phyloP scores from a whole-genome alignment of 2,329 filamentous ascomycete genomes.

The Paraconiothyrium brasiliense region DNA sequence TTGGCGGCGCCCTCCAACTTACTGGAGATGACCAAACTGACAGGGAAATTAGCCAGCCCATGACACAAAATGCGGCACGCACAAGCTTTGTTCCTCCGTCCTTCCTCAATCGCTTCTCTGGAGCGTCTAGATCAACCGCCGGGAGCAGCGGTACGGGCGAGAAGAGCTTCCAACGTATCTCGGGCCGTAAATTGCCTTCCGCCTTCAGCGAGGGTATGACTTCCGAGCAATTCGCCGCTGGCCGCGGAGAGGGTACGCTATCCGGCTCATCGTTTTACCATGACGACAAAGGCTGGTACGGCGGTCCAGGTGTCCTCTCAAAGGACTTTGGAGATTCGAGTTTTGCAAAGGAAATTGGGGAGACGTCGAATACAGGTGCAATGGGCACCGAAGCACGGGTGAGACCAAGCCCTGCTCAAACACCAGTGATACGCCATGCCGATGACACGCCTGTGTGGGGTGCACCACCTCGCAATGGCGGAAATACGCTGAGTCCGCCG shows the following conservation, averaged over 20 bases:
- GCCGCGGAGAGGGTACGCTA: constrained; percentile 36
- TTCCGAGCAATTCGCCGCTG: constrained; percentile 45
- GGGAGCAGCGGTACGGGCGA: constrained; percentile 51
- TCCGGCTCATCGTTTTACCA: constrained; percentile 56
- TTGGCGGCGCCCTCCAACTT: constrained; percentile 42
- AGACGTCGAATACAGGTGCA: constrained; percentile 29
- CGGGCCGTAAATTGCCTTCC: constrained; percentile 59
- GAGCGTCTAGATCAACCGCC: constrained; percentile 47
- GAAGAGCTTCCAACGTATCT: constrained; percentile 58
- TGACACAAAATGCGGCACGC: constrained; percentile 47
- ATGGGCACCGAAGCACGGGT: constrained; percentile 35
- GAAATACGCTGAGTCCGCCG: constrained; percentile 47
- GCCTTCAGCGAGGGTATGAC: constrained; percentile 60
- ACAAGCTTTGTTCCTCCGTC: constrained; percentile 52
- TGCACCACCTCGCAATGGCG: constrained; percentile 29
- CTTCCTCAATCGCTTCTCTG: constrained; percentile 51
- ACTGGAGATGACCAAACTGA: constrained; percentile 38
- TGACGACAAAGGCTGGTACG: constrained; percentile 56
- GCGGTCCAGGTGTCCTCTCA: constrained; percentile 42
- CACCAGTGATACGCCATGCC: constrained; percentile 65
- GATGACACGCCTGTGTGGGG: constrained; percentile 40
- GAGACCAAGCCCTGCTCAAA: constrained; percentile 69
- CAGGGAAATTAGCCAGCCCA: constrained; percentile 44
- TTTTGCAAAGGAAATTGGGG: constrained; percentile 42
- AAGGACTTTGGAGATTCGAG: constrained; percentile 26